A percentile compares a stretch with the other conserved stretches of the same genome.
Conservation (phyloP, 2,329 filamentous ascomycete genomes). For the Pleomassaria siparia region DNA sequence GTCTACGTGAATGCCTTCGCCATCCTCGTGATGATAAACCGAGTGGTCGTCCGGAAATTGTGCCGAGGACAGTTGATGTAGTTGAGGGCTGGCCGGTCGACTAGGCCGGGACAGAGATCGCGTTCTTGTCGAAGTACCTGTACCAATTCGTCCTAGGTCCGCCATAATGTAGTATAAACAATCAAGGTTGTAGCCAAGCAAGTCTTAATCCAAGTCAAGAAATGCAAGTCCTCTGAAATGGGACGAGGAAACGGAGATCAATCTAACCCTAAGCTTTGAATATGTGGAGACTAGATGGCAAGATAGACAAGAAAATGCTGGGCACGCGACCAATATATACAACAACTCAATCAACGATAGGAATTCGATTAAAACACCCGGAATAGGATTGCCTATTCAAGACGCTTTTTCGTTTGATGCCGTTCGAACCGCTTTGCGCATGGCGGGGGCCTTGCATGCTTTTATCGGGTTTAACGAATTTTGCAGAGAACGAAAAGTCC, state of each 20-base stretch:
- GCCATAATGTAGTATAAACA: slow-evolving; percentile 9
- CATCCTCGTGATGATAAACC: slow-evolving; percentile 37
- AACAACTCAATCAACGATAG: background rate
- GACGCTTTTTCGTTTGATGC: background rate
- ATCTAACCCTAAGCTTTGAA: background rate
- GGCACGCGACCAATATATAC: slow-evolving; percentile 5
- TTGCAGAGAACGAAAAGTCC: slow-evolving; percentile 2
- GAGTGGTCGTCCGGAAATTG: slow-evolving; percentile 39
- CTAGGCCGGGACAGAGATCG: slow-evolving; percentile 29
- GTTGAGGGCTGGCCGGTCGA: slow-evolving; percentile 18
- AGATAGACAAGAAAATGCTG: slow-evolving; percentile 1
- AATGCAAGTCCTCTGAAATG: background rate
- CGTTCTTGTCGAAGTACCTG: slow-evolving; percentile 17
- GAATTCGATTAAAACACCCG: background rate
- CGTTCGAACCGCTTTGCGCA: background rate
- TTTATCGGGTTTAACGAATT: slow-evolving; percentile 1
- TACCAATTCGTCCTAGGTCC: slow-evolving; percentile 5
- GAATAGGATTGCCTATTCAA: background rate
- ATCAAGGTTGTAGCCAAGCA: background rate
- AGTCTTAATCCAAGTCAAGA: background rate
- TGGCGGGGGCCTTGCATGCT: background rate
- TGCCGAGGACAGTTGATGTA: slow-evolving; percentile 31
- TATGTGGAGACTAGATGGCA: background rate
- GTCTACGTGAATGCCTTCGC: slow-evolving; percentile 26
- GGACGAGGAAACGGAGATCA: background rate